Base-by-base conservation (phyloP, 352 stramenopile genomes). In the Globisporangium nagaii region DNA sequence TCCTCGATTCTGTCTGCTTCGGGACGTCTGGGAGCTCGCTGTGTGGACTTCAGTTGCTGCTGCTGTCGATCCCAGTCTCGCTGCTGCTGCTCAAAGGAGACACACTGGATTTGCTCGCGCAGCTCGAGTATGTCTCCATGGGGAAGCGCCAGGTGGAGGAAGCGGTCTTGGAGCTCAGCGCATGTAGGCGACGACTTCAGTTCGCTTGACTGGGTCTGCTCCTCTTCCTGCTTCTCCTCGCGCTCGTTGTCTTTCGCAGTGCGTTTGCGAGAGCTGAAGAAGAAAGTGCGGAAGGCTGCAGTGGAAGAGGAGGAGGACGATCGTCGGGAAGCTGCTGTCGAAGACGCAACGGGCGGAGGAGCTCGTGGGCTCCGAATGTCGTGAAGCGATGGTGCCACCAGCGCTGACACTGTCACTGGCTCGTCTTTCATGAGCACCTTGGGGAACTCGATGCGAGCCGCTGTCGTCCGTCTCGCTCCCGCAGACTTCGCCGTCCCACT, bases 91-190 rank as follows among this genome's bases (percentile, higher is more conserved):
- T 63, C 58, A 41, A 83, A 73, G 22, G 67, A 72, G 19, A 63
- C 72, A 40, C 67, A 86, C 8, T 52, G 71, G 13, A 86, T 60
- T 50, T 88, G 75, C 0, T 86, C 67, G 1, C 62, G 61, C 12
- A 86, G 66, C 0, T 24, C 22, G 4, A 86, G 52, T 28, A 86
- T 79, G 24, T 69, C 56, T 10, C 58, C 62, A 52, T 72, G 75
- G 0, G 79, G 73, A 13, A 87, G 60, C 7, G 59, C 28, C 9
- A 54, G 46, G 57, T 82, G 75, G 8, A 88, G 63, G 37, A 79
- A 80, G 17, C 62, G 49, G 28, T 83, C 73, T 58, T 86, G 69
- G 8, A 71, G 24, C 17, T 76, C 63, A 0, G 63, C 62, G 42
- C 73, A 86, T 0, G 66, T 70, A 6, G 60, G 65, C 4, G 59